phyloP scores from a whole-genome alignment of 129 eudicot genomes.

The Rutidosis leptorrhynchoides region DNA sequence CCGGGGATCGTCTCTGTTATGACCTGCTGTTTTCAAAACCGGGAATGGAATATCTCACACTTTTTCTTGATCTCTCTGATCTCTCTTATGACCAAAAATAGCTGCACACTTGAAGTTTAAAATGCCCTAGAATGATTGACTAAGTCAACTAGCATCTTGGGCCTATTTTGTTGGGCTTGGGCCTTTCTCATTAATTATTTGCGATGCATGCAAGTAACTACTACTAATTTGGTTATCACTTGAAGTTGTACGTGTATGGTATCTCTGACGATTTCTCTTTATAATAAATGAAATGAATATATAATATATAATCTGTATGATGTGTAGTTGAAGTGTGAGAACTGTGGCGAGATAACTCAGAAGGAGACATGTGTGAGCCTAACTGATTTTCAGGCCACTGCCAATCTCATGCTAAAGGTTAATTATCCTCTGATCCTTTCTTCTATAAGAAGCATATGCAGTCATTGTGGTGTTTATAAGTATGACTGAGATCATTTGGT shows the following conservation, averaged over 20 bases:
- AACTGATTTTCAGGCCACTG: slow-evolving; percentile 48
- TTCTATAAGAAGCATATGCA: slow-evolving; percentile 7
- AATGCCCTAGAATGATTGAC: too few species aligned
- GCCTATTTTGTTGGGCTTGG: too few species aligned
- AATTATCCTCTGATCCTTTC: background rate
- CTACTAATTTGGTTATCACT: background rate
- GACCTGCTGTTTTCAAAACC: too few species aligned
- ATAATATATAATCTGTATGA: background rate
- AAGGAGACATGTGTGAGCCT: slow-evolving; percentile 57
- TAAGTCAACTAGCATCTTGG: too few species aligned
- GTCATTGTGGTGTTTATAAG: background rate
- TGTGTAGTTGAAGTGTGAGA: slow-evolving; percentile 36
- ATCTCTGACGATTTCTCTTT: background rate
- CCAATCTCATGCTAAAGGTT: slow-evolving; percentile 80
- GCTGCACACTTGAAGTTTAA: too few species aligned
- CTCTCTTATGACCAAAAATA: too few species aligned
- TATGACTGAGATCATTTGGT: background rate
- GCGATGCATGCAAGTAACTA: background rate
- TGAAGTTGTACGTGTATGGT: background rate
- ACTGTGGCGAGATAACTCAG: slow-evolving; percentile 42
- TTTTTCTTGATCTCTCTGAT: too few species aligned
- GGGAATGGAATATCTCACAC: too few species aligned
- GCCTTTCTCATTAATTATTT: background rate
- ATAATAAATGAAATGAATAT: slow-evolving; percentile 4
- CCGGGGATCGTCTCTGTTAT: too few species aligned